phyloP scores from a whole-genome alignment of 192 early-diverging fungal genomes.

The Gigaspora rosea region DNA sequence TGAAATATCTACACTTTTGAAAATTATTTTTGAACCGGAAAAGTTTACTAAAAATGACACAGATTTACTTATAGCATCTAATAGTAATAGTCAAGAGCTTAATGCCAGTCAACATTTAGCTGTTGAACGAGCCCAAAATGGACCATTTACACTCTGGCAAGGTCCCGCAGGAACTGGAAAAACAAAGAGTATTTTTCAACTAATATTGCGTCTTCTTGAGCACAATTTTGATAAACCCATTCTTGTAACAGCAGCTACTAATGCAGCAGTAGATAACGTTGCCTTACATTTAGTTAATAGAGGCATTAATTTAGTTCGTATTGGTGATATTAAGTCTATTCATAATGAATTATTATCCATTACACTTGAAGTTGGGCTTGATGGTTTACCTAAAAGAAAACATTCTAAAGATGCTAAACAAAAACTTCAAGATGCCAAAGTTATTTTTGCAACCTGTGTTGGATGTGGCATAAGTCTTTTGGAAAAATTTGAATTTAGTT shows the following conservation, averaged over 20 bases:
- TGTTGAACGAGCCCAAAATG: not conserved
- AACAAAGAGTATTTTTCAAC: not conserved
- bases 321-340: not conserved
- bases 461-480: not conserved
- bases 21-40: not conserved
- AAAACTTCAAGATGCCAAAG: not conserved
- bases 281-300: not conserved
- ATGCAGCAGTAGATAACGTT: constrained; percentile 2
- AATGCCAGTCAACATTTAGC: not conserved
- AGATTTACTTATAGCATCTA: not conserved
- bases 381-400: not conserved
- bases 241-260: constrained; percentile 6
- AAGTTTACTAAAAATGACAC: not conserved
- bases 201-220: not conserved
- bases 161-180: constrained; percentile 4
- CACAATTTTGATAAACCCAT: not conserved
- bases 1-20: not conserved
- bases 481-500: not conserved
- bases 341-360: not conserved
- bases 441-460: not conserved
- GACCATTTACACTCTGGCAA: not conserved
- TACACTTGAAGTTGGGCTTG: not conserved
- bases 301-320: not conserved
- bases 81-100: not conserved
- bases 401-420: not conserved